phyloP scores from a whole-genome alignment of 345 rosid genomes.

The Noccaea caerulescens region DNA sequence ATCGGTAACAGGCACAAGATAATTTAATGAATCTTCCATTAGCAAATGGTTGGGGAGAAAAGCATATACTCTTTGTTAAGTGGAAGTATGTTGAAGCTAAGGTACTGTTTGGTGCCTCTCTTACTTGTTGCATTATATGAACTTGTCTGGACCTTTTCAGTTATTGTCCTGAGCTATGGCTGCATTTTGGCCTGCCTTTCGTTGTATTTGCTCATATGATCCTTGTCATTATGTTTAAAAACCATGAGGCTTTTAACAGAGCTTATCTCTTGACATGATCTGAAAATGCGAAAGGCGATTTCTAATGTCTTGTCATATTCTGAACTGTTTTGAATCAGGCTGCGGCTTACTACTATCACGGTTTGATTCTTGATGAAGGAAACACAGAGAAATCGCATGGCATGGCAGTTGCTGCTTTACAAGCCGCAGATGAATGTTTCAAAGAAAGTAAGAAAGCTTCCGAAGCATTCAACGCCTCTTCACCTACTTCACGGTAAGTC shows the following conservation, averaged over 20 bases:
- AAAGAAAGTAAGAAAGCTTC: slow-evolving; percentile 83
- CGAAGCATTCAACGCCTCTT: slow-evolving; percentile 69
- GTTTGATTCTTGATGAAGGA: slow-evolving; percentile 95
- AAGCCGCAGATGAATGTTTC: slow-evolving; percentile 91
- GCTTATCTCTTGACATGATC: not conserved
- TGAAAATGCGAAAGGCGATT: not conserved
- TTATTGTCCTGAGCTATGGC: slow-evolving; percentile 19
- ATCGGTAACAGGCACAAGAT: slow-evolving; percentile 81
- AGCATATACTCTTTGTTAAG: slow-evolving; percentile 82
- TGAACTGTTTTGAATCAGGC: slow-evolving; percentile 59
- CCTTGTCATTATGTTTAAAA: not conserved
- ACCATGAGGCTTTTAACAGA: not conserved
- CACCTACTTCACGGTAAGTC: slow-evolving; percentile 85
- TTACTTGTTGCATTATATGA: slow-evolving; percentile 1
- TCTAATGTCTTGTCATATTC: slow-evolving; percentile 32
- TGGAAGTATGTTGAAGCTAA: slow-evolving; percentile 93
- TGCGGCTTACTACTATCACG: slow-evolving; percentile 98
- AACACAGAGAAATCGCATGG: slow-evolving; percentile 95
- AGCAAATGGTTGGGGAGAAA: slow-evolving; percentile 96
- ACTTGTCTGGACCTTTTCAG: slow-evolving; percentile 28
- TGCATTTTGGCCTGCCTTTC: slow-evolving; percentile 4
- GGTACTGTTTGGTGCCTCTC: slow-evolving; percentile 50
- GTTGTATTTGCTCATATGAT: slow-evolving; percentile 17
- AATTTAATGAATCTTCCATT: slow-evolving; percentile 85
- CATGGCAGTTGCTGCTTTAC: slow-evolving; percentile 96